Evolutionary conservation across 352 stramenopile genomes (phyloP), one percentile per base, ranked within the genome.

Genomic region (Globisporangium emineosum): DNA sequence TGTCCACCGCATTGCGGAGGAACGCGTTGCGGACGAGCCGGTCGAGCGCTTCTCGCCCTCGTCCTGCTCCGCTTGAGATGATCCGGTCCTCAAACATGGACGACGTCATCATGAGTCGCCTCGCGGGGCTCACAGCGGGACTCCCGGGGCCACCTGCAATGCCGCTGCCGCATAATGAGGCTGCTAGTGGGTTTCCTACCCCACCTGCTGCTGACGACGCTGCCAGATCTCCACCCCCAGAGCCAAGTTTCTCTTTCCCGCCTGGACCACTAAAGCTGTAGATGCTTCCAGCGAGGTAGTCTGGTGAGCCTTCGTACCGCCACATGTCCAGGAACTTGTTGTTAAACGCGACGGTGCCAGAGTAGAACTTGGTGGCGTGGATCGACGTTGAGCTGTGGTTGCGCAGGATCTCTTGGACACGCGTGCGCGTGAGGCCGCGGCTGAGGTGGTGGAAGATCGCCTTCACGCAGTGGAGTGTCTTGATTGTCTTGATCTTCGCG

Each of bases 321-420:
- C 84, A 93, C 79, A 91, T 89, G 60, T 89, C 82, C 37, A 93
- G 73, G 45, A 91, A 93, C 50, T 81, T 84, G 71, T 88, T 88
- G 66, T 77, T 90, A 69, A 93, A 91, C n/a, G 77, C 68, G 29
- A 90, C 81, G 5, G 79, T 86, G 25, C 84, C 82, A 0, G 76
- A 83, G 67, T 90, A 91, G 50, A 93, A 90, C 42, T 83, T 85
- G 13, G 80, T 71, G 27, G 78, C 78, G 67, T 91, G 79, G 54
- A 91, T 77, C 9, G 80, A 86, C 9, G 76, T 80, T 10, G 81
- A 78, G 5, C 81, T 78, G 55, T 91, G 80, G 55, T 86, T 93
- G 27, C 80, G 73, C 13, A 91, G 58, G 58, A 93, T 93, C 54
- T 76, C 78, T 9, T 90, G 68, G 30, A 89, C 81, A 15, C 84